A percentile compares a stretch with the other conserved stretches of the same genome.
Conservation (phyloP, 108 stramenopile genomes). For the Nannochloropsis gaditana region DNA sequence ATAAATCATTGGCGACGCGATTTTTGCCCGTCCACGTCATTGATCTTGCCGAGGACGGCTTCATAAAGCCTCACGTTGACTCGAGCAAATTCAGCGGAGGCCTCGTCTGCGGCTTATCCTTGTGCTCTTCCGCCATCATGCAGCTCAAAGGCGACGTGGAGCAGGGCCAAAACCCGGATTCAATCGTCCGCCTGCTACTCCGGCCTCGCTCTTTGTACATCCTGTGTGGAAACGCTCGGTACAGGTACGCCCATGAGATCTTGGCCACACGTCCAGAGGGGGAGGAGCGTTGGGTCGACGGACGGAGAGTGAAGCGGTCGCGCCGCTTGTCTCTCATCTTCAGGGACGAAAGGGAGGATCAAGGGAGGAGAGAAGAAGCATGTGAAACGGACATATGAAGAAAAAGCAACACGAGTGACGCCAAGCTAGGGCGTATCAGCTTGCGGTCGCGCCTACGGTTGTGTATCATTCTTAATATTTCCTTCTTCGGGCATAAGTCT, state of each 20-base stretch:
- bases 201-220: conserved; percentile 21
- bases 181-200: neutral
- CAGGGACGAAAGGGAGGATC: neutral
- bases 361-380: neutral
- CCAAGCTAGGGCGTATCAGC: neutral
- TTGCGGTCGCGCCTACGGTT: too few species aligned
- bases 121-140: conserved; percentile 3
- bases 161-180: neutral
- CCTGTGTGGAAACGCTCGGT: neutral
- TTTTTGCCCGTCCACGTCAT: conserved; percentile 10
- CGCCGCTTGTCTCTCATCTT: neutral
- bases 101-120: conserved; percentile 2
- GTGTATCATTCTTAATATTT: too few species aligned
- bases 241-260: conserved; percentile 16
- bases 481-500: too few species aligned
- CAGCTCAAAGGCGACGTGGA: neutral
- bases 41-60: conserved; percentile 11
- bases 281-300: neutral
- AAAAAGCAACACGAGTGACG: neutral
- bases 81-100: conserved; percentile 8
- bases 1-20: neutral
- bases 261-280: neutral
- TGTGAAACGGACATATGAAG: neutral
- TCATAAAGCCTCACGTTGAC: conserved; percentile 23
- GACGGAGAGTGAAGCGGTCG: neutral